These are phyloP conservation scores for Mycosphaerella arachidis DNA, from an alignment of 2,329 filamentous ascomycete species.

Conservation along the genomic window DNA sequence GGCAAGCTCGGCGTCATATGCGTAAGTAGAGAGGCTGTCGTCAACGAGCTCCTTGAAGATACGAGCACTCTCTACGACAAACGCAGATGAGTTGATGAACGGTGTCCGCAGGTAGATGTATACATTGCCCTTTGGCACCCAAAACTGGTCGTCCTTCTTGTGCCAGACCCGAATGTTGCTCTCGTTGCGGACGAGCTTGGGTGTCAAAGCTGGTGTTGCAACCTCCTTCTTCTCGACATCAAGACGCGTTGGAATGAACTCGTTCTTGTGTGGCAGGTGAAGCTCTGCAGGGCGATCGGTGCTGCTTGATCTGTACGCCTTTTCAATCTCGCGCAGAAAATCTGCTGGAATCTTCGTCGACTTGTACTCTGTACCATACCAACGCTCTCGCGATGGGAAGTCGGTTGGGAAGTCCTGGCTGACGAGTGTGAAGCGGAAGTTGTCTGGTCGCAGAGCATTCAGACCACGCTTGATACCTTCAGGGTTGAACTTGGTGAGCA, in stretches of 20 bases:
- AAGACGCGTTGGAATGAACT: constrained; percentile 89
- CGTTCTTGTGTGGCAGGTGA: constrained; percentile 86
- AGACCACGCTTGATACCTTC: constrained; percentile 70
- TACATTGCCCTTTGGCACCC: constrained; percentile 91
- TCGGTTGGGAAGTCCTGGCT: constrained; percentile 78
- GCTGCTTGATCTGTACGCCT: constrained; percentile 53
- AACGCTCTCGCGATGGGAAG: constrained; percentile 87
- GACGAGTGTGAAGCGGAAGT: constrained; percentile 78
- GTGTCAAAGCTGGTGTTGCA: constrained; percentile 66
- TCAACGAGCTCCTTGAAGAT: constrained; percentile 81
- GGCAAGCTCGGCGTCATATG: constrained; percentile 91
- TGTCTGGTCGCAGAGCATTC: constrained; percentile 73
- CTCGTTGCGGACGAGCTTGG: constrained; percentile 82
- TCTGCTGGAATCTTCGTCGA: constrained; percentile 72
- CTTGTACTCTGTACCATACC: constrained; percentile 95
- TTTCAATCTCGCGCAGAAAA: constrained; percentile 65
- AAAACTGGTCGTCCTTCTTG: constrained; percentile 98
- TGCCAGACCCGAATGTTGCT: constrained; percentile 79
- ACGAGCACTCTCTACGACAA: constrained; percentile 70
- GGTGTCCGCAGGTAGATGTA: constrained; percentile 76
- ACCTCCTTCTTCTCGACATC: constrained; percentile 93
- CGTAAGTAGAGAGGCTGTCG: constrained; percentile 86
- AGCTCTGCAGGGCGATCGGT: constrained; percentile 63
- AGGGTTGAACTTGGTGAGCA: constrained; percentile 75
- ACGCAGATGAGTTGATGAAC: constrained; percentile 71